Evolutionary conservation across 2,329 filamentous ascomycete species (phyloP), one percentile per base, ranked within the genome.

Genomic region (Paraphoma chrysanthemicola): DNA sequence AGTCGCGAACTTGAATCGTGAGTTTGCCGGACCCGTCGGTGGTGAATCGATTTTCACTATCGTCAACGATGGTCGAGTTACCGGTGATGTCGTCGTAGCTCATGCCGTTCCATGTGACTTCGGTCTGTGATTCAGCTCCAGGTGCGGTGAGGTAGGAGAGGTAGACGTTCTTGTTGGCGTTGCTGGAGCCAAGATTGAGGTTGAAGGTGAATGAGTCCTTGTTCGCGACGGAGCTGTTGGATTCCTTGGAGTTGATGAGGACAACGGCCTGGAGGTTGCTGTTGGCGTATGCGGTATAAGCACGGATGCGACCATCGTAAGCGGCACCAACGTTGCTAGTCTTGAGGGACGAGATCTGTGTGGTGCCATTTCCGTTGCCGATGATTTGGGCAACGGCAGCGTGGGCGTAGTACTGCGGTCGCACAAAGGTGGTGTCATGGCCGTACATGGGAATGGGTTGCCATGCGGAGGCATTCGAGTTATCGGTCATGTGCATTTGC

Each of bases 401-500:
- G 58, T 81, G 77, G 54, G 79, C 80, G 59, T 83, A 83, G 73
- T 84, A 84, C 44, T 78, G 72, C 1, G 82, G 81, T 28, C 82
- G 78, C 9, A 83, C 80, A 59, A 78, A 78, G 1, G 79, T 77
- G 1, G 79, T 79, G 28, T 71, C 68, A 5, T 68, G 74, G 29
- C 73, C 78, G 58, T 79, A 75, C 56, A 76, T 69, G 16, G 69
- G 48, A 38, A 80, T 72, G 14, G 82, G 82, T 59, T 81, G 78
- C 82, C 82, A 84, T 2, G 82, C 80, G 53, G 78, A 78, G 6
- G 81, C 80, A 61, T 80, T 80, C 57, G 81, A 82, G 68, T 82
- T 82, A 68, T 82, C 81, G 9, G 82, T 84, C 81, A 84, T 83
- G 74, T 84, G 82, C 75, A 84, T 79, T 58, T 82, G 77, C 2